phyloP scores from a whole-genome alignment of 2,329 filamentous ascomycete genomes.

The Simplicillium sp. region DNA sequence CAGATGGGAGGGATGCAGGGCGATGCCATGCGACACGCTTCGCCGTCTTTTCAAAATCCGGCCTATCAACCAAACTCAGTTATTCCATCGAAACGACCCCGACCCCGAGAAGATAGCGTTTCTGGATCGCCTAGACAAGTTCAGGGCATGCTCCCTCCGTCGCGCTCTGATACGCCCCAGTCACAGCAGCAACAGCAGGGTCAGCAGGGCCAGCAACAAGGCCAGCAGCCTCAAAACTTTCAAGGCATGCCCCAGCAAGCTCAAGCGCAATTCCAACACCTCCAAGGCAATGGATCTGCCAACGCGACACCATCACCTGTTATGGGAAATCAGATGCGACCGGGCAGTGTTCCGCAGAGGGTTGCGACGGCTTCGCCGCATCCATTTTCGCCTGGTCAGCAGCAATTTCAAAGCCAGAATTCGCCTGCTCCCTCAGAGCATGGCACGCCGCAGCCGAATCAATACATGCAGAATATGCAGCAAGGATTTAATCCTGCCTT shows the following conservation, averaged over 20 bases:
- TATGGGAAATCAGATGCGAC: conserved; percentile 70
- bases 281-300: conserved; percentile 68
- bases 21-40: conserved; percentile 73
- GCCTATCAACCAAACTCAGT: conserved; percentile 78
- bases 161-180: conserved; percentile 87
- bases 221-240: no score
- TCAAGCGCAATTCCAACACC: conserved; percentile 66
- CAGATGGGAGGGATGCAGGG: conserved; percentile 61
- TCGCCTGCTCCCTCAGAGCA: conserved; percentile 73
- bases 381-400: conserved; percentile 70
- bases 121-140: conserved; percentile 73
- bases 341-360: conserved; percentile 63
- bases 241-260: conserved; percentile 48
- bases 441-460: conserved; percentile 63
- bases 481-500: conserved; percentile 51
- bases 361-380: conserved; percentile 90
- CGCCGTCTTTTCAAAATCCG: conserved; percentile 67
- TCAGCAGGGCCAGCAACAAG: conserved; percentile 38
- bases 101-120: conserved; percentile 74
- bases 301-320: conserved; percentile 90
- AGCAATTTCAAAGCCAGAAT: conserved; percentile 61
- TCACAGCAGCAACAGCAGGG: conserved; percentile 65
- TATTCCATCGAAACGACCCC: conserved; percentile 81
- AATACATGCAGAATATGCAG: conserved; percentile 55
- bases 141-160: conserved; percentile 63